Percentiles rank a stretch among this genome's conserved stretches.
These are phyloP conservation scores for Skeletonema grethae DNA, from an alignment of 108 stramenopile genomes.

Conservation along the genomic window DNA sequence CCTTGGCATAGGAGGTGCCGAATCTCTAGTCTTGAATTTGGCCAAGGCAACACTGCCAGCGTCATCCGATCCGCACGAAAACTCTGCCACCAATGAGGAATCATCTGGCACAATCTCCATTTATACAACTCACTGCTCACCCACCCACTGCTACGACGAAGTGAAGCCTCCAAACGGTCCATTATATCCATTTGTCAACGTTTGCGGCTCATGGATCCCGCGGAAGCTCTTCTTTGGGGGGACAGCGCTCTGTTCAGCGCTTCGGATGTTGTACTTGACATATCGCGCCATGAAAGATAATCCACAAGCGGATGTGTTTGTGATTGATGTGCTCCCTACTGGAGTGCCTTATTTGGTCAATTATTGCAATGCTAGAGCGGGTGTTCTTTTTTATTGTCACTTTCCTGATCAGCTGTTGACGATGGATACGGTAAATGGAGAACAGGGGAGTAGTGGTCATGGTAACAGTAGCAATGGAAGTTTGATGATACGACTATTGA, in stretches of 20 bases:
- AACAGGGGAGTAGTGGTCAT: conserved; percentile 15
- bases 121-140: conserved; percentile 94
- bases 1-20: conserved; percentile 91
- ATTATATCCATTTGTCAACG: conserved; percentile 50
- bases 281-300: conserved; percentile 42
- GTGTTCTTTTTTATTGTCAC: conserved; percentile 97
- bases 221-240: conserved; percentile 46
- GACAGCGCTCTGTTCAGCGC: conserved; percentile 67
- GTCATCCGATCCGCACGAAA: conserved; percentile 1
- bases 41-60: conserved; percentile 61
- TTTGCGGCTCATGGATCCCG: conserved; percentile 83
- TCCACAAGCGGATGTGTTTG: conserved; percentile 65
- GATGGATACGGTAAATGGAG: conserved; percentile 61
- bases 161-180: conserved; percentile 69
- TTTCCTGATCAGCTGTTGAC: conserved; percentile 97
- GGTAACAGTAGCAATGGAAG: conserved; percentile 31
- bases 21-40: conserved; percentile 80
- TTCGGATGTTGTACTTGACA: conserved; percentile 78
- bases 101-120: conserved; percentile 64
- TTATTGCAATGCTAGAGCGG: conserved; percentile 52
- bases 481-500: conserved; percentile 5
- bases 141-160: conserved; percentile 90
- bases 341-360: conserved; percentile 75
- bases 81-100: neutral
- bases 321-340: conserved; percentile 92